Percentiles rank a stretch among this genome's conserved stretches.
These are phyloP conservation scores for Colletotrichum zoysiae DNA, from an alignment of 2,329 filamentous ascomycete species.

Conservation along the genomic window DNA sequence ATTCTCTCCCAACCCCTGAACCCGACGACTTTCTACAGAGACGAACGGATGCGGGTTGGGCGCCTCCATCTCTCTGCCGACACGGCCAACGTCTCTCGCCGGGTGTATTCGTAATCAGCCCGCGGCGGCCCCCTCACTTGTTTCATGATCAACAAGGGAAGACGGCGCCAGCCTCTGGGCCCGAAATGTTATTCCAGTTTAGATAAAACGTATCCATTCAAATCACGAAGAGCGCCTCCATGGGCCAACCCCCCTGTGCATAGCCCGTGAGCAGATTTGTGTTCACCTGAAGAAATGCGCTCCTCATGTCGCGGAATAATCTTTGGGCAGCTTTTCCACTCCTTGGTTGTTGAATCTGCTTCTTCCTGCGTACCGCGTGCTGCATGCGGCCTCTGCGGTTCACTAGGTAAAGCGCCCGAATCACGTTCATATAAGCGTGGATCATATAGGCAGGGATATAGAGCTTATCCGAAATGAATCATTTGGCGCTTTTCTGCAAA, in stretches of 20 bases:
- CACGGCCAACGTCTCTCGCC: not conserved
- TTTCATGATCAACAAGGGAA: slow-evolving; percentile 31
- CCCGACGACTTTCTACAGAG: slow-evolving; percentile 5
- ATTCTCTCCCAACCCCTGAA: slow-evolving; percentile 5
- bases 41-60: not conserved
- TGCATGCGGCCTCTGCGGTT: slow-evolving; percentile 12
- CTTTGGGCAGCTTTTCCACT: slow-evolving; percentile 13
- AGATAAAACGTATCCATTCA: not conserved
- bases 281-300: not conserved
- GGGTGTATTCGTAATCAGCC: not conserved
- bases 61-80: not conserved
- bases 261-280: not conserved
- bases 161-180: slow-evolving; percentile 28
- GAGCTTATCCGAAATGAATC: slow-evolving; percentile 38
- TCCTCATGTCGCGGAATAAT: not conserved
- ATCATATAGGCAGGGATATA: slow-evolving; percentile 31
- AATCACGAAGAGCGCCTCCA: slow-evolving; percentile 5
- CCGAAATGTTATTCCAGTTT: slow-evolving; percentile 9
- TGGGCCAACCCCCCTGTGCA: slow-evolving; percentile 2
- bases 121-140: slow-evolving; percentile 25
- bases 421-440: slow-evolving; percentile 23
- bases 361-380: not conserved
- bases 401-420: slow-evolving; percentile 32
- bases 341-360: not conserved
- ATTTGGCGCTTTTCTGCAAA: not conserved